Evolutionary conservation across 1,139 yeast species (phyloP), one percentile per base, ranked within the genome.

Genomic region (Zhuliangozyma parablackwelliae): DNA sequence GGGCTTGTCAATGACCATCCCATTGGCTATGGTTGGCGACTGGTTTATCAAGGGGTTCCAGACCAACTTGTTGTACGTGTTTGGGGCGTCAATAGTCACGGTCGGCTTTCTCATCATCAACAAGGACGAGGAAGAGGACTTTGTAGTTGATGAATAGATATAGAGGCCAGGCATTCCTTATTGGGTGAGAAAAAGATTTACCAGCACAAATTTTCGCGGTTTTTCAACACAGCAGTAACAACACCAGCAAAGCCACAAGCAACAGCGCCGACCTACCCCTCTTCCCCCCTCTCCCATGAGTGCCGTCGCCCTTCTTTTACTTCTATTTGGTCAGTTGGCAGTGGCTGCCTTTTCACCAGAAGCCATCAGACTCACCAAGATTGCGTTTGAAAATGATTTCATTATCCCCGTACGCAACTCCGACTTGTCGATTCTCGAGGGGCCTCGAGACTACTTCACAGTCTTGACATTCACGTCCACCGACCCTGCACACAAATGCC

Each of bases 11-110:
- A 78, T 92, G 48, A 89, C 97, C 0, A 92, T 92, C 24, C 98
- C 98, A 0, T 72, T 92, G 41, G 96, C 97, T 1, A 85, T 92
- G 87, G 60, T 88, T 16, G 96, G 97, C 23, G 98, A 92, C 54
- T 74, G 89, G 65, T 42, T 87, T 4, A 65, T 89, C 46, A 83
- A 85, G 53, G 78, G 77, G 27, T 80, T 84, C 47, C 57, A 65
- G 28, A 72, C 86, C 47, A 74, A 85, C 29, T 48, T 71, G 41
- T 55, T 78, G 42, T 92, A 92, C 56, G 63, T 84, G 21, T 53
- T 82, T 30, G 97, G 97, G 1, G 97, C 98, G 0, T 54, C 63
- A 2, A 66, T 88, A 36, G 95, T 92, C 31, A 79, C 90, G 29
- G 63, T 80, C 32, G 92, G 97, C 1, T 92, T 92, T 56, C 76